Conservation (phyloP, 2,329 filamentous ascomycete genomes). For the Didymella glomerata region DNA sequence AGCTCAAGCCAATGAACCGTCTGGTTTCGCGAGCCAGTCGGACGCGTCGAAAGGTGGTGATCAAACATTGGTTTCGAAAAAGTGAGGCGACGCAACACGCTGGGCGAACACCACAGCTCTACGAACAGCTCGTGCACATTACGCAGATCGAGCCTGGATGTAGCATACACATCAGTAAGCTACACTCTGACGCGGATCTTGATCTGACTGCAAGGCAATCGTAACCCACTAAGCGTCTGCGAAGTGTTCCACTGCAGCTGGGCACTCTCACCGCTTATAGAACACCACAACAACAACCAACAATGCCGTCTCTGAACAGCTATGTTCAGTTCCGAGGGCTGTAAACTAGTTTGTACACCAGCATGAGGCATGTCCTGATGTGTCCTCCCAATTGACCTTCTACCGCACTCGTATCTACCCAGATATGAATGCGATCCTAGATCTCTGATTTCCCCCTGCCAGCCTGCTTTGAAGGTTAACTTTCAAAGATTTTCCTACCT, state of each 20-base stretch:
- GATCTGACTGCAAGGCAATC: background rate
- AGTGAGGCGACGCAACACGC: background rate
- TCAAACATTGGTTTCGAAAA: background rate
- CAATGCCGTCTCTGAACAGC: background rate
- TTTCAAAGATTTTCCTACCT: background rate
- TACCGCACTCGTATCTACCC: too few species aligned
- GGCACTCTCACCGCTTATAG: background rate
- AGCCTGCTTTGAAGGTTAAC: background rate
- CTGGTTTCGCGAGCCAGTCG: background rate
- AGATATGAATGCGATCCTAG: background rate
- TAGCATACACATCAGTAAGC: background rate
- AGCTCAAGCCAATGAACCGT: constrained; percentile 4
- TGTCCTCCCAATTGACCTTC: too few species aligned
- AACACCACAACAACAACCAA: background rate
- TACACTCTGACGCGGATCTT: background rate
- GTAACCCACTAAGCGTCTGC: background rate
- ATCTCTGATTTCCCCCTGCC: background rate
- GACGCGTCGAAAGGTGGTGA: background rate
- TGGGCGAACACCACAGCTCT: background rate
- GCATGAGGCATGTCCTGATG: background rate
- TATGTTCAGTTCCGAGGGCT: background rate
- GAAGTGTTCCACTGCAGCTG: background rate
- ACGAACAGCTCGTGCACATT: background rate
- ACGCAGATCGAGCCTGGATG: background rate
- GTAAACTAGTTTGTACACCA: background rate